phyloP scores from a whole-genome alignment of 208 protist genomes.

The Borovskyia barvae region DNA sequence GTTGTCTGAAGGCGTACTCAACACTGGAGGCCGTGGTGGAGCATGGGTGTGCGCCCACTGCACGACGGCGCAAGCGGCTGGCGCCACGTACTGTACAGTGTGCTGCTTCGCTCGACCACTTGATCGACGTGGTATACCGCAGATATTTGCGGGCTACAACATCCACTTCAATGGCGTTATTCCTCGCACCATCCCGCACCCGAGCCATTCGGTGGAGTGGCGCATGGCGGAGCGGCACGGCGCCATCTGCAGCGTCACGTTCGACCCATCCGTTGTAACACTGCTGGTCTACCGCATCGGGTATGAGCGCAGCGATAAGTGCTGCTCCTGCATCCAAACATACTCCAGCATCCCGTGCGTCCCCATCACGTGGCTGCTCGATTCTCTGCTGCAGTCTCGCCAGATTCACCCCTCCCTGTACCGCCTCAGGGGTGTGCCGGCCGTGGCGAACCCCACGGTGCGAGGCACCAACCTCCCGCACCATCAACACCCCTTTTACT shows the following conservation, averaged over 20 bases:
- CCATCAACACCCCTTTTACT: conserved; percentile 85
- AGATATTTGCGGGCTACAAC: conserved; percentile 81
- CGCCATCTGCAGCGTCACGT: conserved; percentile 56
- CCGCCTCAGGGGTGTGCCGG: conserved; percentile 62
- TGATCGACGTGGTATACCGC: conserved; percentile 65
- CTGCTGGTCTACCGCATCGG: conserved; percentile 80
- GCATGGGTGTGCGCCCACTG: conserved; percentile 68
- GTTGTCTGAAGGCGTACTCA: too few relatives aligned
- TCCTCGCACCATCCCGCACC: conserved; percentile 75
- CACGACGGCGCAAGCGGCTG: conserved; percentile 38
- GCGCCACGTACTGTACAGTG: conserved; percentile 61
- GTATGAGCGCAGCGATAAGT: conserved; percentile 91
- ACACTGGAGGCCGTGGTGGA: too few relatives aligned
- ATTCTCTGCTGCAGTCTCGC: conserved; percentile 85
- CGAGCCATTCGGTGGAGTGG: conserved; percentile 88
- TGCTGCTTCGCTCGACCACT: conserved; percentile 70
- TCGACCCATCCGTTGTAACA: conserved; percentile 63
- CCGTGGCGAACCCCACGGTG: conserved; percentile 70
- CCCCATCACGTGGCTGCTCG: conserved; percentile 86
- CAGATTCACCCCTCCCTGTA: conserved; percentile 81
- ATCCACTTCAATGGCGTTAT: conserved; percentile 92
- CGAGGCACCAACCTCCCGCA: conserved; percentile 67
- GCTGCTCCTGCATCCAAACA: conserved; percentile 60
- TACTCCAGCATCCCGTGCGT: conserved; percentile 55
- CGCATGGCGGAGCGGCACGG: conserved; percentile 90